Conservation (phyloP, 2,329 filamentous ascomycete genomes). For the Arthroderma uncinatum region DNA sequence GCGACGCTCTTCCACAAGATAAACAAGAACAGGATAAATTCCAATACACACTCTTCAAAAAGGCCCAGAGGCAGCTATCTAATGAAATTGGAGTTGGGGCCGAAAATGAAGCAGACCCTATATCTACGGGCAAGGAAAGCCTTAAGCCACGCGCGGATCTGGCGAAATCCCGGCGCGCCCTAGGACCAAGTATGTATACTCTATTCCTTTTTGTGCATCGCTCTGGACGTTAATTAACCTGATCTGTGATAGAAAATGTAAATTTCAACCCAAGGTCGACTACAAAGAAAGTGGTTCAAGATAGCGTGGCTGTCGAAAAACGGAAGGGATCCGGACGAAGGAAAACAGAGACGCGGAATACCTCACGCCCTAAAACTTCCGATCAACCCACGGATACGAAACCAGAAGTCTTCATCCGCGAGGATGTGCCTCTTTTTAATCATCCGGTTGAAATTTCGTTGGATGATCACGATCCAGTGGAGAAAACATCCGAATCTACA, state of each 20-base stretch:
- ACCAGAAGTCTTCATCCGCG: not conserved
- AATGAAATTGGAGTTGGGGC: not conserved
- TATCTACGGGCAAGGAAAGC: not conserved
- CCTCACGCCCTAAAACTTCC: not conserved
- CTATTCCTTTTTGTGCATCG: not conserved
- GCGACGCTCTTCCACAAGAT: not conserved
- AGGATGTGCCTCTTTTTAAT: not conserved
- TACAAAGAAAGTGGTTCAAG: constrained; percentile 17
- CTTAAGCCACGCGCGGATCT: constrained; percentile 11
- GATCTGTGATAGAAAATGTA: constrained; percentile 33
- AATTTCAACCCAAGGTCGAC: constrained; percentile 37
- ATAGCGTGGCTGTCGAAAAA: not conserved
- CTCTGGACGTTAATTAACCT: not conserved
- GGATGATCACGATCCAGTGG: not conserved
- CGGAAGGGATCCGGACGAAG: not conserved
- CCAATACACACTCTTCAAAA: constrained; percentile 34
- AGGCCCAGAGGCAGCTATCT: not conserved
- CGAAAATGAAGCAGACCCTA: constrained; percentile 7
- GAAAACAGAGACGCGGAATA: not conserved
- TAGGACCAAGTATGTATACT: constrained; percentile 34
- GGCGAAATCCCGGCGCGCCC: constrained; percentile 12
- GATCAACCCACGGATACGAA: not conserved
- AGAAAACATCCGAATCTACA: not conserved
- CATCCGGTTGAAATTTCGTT: not conserved
- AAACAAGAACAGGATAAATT: constrained; percentile 31